phyloP scores from a whole-genome alignment of 208 protist genomes.

The Blechomonas ayalai region DNA sequence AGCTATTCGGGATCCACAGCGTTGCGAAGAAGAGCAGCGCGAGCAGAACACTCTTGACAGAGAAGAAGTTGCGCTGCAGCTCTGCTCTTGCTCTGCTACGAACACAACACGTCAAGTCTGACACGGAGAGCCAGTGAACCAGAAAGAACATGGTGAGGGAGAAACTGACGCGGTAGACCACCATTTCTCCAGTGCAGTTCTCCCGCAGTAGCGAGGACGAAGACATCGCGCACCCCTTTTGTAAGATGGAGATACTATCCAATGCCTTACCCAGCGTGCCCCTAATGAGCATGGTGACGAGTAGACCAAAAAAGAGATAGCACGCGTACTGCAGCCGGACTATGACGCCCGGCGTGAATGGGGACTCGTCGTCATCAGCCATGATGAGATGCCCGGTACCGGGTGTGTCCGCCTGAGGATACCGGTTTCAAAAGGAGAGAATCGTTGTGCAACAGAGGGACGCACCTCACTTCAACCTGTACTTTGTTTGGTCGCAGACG shows the following conservation, averaged over 20 bases:
- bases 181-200: slow-evolving; percentile 60
- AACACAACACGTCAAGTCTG: slow-evolving; percentile 84
- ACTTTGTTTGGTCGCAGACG: too few species aligned
- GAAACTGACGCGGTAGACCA: slow-evolving; percentile 85
- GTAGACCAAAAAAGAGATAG: slow-evolving; percentile 72
- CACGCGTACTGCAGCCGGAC: slow-evolving; percentile 71
- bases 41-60: slow-evolving; percentile 64
- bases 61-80: slow-evolving; percentile 79
- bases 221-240: slow-evolving; percentile 45
- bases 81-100: slow-evolving; percentile 51
- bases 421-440: too few species aligned
- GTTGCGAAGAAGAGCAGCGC: slow-evolving; percentile 50
- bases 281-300: slow-evolving; percentile 53
- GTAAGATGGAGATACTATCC: slow-evolving; percentile 37
- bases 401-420: too few species aligned
- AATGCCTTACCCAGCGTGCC: slow-evolving; percentile 44
- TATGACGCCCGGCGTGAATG: slow-evolving; percentile 47
- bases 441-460: too few species aligned
- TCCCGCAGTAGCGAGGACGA: slow-evolving; percentile 14
- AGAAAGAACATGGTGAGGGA: slow-evolving; percentile 73
- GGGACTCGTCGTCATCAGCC: slow-evolving; percentile 20
- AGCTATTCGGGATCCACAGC: slow-evolving; percentile 80
- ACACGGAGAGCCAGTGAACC: slow-evolving; percentile 76
- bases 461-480: too few species aligned
- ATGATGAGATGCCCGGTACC: neutral